A percentile compares a stretch with the other conserved stretches of the same genome.
Conservation (phyloP, 192 early-diverging fungal genomes). For the Umbelopsis sp. region DNA sequence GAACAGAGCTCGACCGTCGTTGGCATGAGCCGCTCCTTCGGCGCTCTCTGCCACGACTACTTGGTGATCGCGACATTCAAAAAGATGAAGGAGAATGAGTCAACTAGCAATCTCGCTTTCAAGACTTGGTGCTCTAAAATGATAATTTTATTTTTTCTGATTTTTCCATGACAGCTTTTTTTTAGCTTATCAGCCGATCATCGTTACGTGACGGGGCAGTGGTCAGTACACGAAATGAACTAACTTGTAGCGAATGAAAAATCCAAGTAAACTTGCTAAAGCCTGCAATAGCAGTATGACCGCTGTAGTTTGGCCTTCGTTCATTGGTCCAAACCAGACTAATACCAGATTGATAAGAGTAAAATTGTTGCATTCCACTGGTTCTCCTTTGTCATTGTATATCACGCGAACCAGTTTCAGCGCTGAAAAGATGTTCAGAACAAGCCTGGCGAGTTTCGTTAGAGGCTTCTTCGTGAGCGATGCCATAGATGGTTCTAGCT, state of each 20-base stretch:
- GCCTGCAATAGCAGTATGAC: constrained; percentile 71
- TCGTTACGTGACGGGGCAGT: neutral
- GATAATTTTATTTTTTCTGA: too few relatives aligned
- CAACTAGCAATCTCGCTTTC: neutral
- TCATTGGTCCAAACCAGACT: constrained; percentile 74
- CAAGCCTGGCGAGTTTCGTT: constrained; percentile 49
- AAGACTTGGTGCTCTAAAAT: too few relatives aligned
- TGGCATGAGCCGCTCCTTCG: neutral
- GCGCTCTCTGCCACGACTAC: neutral
- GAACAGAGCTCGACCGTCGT: neutral
- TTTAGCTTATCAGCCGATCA: neutral
- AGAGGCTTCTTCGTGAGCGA: constrained; percentile 37
- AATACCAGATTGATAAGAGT: constrained; percentile 92
- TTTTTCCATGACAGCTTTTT: neutral
- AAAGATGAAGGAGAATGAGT: neutral
- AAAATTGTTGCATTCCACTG: constrained; percentile 80
- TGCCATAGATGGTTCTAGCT: constrained; percentile 44
- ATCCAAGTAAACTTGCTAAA: constrained; percentile 69
- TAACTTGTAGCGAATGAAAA: constrained; percentile 79
- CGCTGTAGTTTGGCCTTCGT: constrained; percentile 64
- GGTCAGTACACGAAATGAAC: constrained; percentile 81
- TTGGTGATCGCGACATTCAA: neutral
- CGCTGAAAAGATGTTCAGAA: constrained; percentile 56
- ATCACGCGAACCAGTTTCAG: constrained; percentile 56
- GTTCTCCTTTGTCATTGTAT: constrained; percentile 49